phyloP scores from a whole-genome alignment of 768 basidiomycete genomes.

The Wakefieldia striispora region DNA sequence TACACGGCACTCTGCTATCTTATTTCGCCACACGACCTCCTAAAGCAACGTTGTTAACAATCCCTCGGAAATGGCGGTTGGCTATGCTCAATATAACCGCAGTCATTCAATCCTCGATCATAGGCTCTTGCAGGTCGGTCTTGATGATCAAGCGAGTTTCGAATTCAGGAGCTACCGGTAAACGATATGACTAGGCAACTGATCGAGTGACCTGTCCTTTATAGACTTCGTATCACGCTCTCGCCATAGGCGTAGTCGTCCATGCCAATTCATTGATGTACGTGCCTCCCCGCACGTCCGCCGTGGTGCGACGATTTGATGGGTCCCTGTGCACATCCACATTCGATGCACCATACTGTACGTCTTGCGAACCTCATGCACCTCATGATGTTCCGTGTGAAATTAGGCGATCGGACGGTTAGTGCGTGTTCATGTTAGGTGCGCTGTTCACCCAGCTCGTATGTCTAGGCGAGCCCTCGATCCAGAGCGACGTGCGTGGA shows the following conservation, averaged over 20 bases:
- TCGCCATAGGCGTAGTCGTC: not conserved
- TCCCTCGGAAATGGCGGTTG: slow-evolving; percentile 16
- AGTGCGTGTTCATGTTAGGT: not conserved
- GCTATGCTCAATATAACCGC: slow-evolving; percentile 17
- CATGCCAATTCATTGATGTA: not conserved
- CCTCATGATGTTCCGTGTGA: not conserved
- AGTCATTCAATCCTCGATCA: not conserved
- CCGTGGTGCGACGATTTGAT: no score
- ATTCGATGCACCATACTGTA: not conserved
- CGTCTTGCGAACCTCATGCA: slow-evolving; percentile 6
- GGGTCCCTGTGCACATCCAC: not conserved
- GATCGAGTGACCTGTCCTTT: not conserved
- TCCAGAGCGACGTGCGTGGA: no score
- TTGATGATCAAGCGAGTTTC: slow-evolving; percentile 7
- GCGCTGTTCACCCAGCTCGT: no score
- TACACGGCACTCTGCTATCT: slow-evolving; percentile 1
- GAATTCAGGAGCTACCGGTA: not conserved
- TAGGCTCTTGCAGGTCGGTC: slow-evolving; percentile 2
- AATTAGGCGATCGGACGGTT: not conserved
- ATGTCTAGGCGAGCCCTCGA: no score
- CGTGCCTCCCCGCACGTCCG: not conserved
- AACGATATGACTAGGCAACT: not conserved
- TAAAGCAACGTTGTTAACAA: not conserved
- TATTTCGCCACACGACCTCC: not conserved
- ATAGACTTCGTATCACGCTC: not conserved